Base-by-base conservation (phyloP, 1,139 yeast genomes). In the Candida sp. region DNA sequence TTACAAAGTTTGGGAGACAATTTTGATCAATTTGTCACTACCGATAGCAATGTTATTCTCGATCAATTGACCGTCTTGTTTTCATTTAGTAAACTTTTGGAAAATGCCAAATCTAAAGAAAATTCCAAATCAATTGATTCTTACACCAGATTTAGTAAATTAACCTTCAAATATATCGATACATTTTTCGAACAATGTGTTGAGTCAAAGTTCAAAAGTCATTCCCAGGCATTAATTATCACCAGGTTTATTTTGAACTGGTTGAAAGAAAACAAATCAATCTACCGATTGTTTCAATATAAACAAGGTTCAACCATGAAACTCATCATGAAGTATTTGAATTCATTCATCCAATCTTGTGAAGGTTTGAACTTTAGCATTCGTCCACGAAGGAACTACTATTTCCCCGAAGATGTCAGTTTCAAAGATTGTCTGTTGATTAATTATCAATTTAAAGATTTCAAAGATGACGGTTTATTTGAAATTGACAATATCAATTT, bases 381-480 rank as follows among this genome's bases (percentile, higher is more conserved):
- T 22, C 46, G 66, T 35, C 75, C 77, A 1, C 46, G 57, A n/a
- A 68, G 91, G 57, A 57, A 61, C 1, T 77, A 81, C 49, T 77
- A 75, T 45, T 84, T 83, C 53, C 61, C 67, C 36, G 93, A 85
- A 52, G 95, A 86, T 63, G 79, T 84, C 7, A 62, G 72, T 12
- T 65, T 82, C 48, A 78, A 79, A 48, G 90, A 83, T 46, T 83
- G 81, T 52, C 65, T 68, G 42, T 73, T 83, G 3, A 68, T 84
- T 25, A 75, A 72, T 35, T 75, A 65, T 52, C 75, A 75, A 46
- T 68, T 84, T 46, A 73, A 73, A 43, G 90, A 83, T 56, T 84
- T 84, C 54, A 71, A 81, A 49, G 88, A 83, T 54, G 70, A 70
- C 19, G 68, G 61, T 43, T 55, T 72, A 39, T 72, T 71, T 48